Conservation (phyloP, 768 basidiomycete genomes). For the Russula ochroleuca region DNA sequence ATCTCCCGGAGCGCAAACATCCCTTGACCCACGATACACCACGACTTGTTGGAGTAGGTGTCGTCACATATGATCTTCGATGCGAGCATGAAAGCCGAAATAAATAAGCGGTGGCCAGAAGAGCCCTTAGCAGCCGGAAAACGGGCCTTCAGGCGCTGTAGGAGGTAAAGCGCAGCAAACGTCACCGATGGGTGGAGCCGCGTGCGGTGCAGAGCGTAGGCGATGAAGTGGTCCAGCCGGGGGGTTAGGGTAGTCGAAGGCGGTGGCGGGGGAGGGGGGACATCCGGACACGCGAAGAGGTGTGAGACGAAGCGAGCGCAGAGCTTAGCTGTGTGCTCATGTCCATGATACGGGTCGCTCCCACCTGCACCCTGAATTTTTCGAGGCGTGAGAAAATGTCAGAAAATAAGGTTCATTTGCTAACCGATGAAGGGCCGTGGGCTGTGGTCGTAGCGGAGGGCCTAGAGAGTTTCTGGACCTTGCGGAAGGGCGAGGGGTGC, state of each 20-base stretch:
- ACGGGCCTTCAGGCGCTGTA: constrained; percentile 83
- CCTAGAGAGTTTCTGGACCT: constrained; percentile 28
- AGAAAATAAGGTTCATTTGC: constrained; percentile 17
- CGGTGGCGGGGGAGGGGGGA: constrained; percentile 48
- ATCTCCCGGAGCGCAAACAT: constrained; percentile 76
- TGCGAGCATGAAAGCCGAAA: constrained; percentile 90
- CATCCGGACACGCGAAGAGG: constrained; percentile 82
- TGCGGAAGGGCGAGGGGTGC: constrained; percentile 33
- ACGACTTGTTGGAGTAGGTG: constrained; percentile 65
- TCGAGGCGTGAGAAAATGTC: constrained; percentile 11
- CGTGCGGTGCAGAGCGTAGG: constrained; percentile 81
- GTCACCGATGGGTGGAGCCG: constrained; percentile 57
- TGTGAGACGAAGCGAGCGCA: constrained; percentile 79
- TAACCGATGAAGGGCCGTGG: constrained; percentile 22
- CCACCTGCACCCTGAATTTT: constrained; percentile 17
- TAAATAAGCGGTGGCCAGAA: constrained; percentile 84
- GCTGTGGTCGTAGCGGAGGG: constrained; percentile 7
- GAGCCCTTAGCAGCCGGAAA: constrained; percentile 89
- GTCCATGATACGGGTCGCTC: constrained; percentile 65
- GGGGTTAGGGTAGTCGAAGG: constrained; percentile 35
- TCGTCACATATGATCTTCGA: constrained; percentile 70
- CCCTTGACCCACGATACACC: constrained; percentile 59
- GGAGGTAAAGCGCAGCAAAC: constrained; percentile 59
- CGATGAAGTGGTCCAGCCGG: constrained; percentile 72
- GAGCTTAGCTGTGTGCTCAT: constrained; percentile 64